Evolutionary conservation across 805 yeast genomes (phyloP), one percentile per base, ranked within the genome.

Genomic region (Kodamaea jinghongensis): DNA sequence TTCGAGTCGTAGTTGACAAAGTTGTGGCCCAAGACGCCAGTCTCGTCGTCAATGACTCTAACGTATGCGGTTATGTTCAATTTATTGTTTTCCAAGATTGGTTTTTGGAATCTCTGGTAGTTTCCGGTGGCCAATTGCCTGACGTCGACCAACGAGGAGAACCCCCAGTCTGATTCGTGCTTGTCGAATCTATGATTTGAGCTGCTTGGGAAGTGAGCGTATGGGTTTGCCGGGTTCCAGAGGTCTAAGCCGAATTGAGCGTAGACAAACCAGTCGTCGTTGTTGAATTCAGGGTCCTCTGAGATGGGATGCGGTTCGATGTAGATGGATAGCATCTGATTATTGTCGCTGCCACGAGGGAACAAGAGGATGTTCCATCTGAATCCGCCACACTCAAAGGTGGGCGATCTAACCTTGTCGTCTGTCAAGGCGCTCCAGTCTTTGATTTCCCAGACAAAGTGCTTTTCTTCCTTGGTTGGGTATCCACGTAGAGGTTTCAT

Each of bases 11-110:
- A 86, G 53, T 86, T 84, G 29, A 73, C 46, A 50, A 89, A 88
- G 56, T 84, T 85, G 56, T 88, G 95, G 96, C 97, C 93, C 44
- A 93, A 67, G 1, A 90, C 95, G 2, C 96, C 96, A 0, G 99
- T 93, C n/a, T 62, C 53, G 62, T 93, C 99, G 47, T 85, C 82
- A 45, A 91, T 70, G 3, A 87, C 76, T 39, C 86, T 71, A 14
- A 90, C 81, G 56, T 77, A 84, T 0, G 82, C 93, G 0, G 96
- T 82, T 28, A 91, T 71, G 57, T 86, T 81, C 36, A 88, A 56
- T 39, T 63, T 60, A 49, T 81, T 78, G 29, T 80, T 76, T 39
- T 71, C 73, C 39, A 84, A 55, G 45, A 73, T 60, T 1, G 71
- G 56, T 39, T 58, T 54, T 13, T 46, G 38, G 29, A 38, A 32